Base-by-base conservation (phyloP, 2,329 filamentous ascomycete species). In the Coniochaeta hoffmannii region DNA sequence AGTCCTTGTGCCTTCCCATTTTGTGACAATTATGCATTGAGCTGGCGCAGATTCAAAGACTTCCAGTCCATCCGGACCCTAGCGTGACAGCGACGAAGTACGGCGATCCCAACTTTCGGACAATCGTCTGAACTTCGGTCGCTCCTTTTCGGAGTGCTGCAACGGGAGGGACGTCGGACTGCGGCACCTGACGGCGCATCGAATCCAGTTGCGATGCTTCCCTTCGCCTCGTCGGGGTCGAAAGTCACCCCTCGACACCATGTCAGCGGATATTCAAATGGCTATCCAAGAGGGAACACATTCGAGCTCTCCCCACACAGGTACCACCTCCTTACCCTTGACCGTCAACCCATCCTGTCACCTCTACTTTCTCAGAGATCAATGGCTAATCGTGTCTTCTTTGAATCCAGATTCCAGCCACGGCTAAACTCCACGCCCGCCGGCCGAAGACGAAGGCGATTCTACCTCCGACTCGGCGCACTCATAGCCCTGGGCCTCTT, bases 281-380 rank as follows among this genome's bases (percentile, higher is more conserved):
- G 90, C 68, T 92, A 92, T 71, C 87, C 88, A 60, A 81, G 86
- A 61, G 82, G 80, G 58, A 86, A 86, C 67, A 89, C 87, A 49
- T 93, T 96, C 69, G 90, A 90, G 62, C 92, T 95, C 66, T 90
- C 89, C 63, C 89, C 90, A 63, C 90, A 96, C 71, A 89, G 90
- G 88, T 96, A 82, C 35, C 54, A 60, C 54, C 53, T 55, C 54
- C 54, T 55, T 55, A 58, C 61, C 56, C 65, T 15, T 56, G 54
- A 17, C 24, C 34, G 36, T 38, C 11, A 11, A 30, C 30, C n/a
- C 19, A 31, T 22, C 31, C n/a, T 53, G 28, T 28, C 55, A 34
- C 34, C 50, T n/a, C 28, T 15, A 35, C 17, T 17, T 10, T n/a
- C 30, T 15, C 17, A 11, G 14, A 17, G 12, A 35, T 26, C 14